phyloP scores from a whole-genome alignment of 2,329 filamentous ascomycete genomes.

The Huntiella moniliformis region DNA sequence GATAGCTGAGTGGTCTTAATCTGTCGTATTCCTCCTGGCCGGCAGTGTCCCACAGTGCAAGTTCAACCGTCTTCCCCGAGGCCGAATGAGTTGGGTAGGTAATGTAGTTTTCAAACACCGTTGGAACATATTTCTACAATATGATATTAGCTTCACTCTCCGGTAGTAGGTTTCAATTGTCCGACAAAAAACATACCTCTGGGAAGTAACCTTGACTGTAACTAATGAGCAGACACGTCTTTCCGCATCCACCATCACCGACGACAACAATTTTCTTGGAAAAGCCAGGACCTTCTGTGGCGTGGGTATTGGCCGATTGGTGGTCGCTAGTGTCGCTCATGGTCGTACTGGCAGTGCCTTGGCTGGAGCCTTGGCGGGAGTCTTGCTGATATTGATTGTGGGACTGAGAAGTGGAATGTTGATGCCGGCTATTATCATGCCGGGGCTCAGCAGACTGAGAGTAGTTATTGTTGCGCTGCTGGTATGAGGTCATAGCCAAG shows the following conservation, averaged over 20 bases:
- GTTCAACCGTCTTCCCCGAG: slow-evolving; percentile 84
- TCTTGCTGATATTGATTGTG: slow-evolving; percentile 19
- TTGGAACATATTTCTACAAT: slow-evolving; percentile 95
- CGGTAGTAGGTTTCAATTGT: too few species aligned
- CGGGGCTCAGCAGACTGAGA: slow-evolving; percentile 8
- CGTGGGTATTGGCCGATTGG: slow-evolving; percentile 62
- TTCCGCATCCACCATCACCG: slow-evolving; percentile 92
- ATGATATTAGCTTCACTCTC: neutral
- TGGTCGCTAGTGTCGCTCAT: slow-evolving; percentile 56
- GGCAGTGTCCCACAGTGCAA: slow-evolving; percentile 95
- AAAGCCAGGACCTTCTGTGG: slow-evolving; percentile 80
- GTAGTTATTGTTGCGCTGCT: slow-evolving; percentile 10
- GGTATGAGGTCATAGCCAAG: slow-evolving; percentile 10
- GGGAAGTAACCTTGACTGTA: slow-evolving; percentile 98
- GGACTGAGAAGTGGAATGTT: slow-evolving; percentile 7
- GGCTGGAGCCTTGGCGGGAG: slow-evolving; percentile 52
- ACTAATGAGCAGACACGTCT: slow-evolving; percentile 95
- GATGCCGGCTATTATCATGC: slow-evolving; percentile 6
- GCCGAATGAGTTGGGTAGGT: slow-evolving; percentile 80
- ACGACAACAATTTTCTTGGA: slow-evolving; percentile 98
- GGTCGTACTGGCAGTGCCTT: slow-evolving; percentile 76
- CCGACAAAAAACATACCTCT: slow-evolving; percentile 33
- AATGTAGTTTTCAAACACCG: slow-evolving; percentile 99
- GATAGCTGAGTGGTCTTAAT: slow-evolving; percentile 85
- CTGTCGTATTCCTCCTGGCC: slow-evolving; percentile 98